A percentile compares a stretch with the other conserved stretches of the same genome.
These are phyloP conservation scores for Fusarium coicis DNA, from an alignment of 2,329 filamentous ascomycete genomes.

Conservation along the genomic window DNA sequence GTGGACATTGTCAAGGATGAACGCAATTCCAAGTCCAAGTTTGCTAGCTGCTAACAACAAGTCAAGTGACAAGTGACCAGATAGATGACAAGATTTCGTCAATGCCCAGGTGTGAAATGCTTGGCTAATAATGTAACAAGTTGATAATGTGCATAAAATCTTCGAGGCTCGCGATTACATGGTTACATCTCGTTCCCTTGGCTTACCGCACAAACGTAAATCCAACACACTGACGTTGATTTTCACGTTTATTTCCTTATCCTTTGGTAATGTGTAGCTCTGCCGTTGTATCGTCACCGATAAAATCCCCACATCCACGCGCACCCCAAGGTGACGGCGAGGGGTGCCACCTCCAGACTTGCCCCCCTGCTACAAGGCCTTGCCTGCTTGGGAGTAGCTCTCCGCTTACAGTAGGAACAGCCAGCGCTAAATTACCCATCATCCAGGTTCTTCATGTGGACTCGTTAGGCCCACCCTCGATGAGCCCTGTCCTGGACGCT, in stretches of 20 bases:
- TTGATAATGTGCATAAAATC: not conserved
- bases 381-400: conserved; percentile 31
- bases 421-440: conserved; percentile 29
- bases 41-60: not conserved
- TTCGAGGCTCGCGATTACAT: not conserved
- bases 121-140: not conserved
- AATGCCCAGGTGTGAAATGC: conserved; percentile 3
- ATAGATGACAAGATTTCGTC: conserved; percentile 1
- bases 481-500: conserved; percentile 6
- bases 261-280: not conserved
- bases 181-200: not conserved
- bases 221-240: not conserved
- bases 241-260: not conserved
- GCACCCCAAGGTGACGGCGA: conserved; percentile 34
- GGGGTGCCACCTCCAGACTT: conserved; percentile 40
- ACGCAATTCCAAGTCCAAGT: not conserved
- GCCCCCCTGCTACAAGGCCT: conserved; percentile 18
- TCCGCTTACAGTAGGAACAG: conserved; percentile 11
- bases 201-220: not conserved
- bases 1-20: not conserved
- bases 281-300: conserved; percentile 24
- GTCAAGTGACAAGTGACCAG: not conserved
- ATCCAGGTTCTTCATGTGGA: conserved; percentile 30
- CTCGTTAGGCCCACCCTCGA: conserved; percentile 36
- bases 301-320: conserved; percentile 23